Base-by-base conservation (phyloP, 2,329 filamentous ascomycete species). In the Fusarium sambucinum region DNA sequence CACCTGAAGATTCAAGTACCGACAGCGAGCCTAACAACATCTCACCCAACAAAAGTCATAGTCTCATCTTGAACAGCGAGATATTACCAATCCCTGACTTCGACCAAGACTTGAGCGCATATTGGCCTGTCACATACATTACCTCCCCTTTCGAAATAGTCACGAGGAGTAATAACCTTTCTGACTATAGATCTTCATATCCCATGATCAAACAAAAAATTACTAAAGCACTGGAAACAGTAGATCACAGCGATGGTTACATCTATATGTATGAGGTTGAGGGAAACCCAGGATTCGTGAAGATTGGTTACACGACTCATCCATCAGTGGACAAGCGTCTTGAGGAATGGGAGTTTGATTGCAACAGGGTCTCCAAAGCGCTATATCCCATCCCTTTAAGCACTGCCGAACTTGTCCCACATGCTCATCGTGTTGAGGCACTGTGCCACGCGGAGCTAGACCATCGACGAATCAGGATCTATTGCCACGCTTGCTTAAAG, bases 271-370 rank as follows among this genome's bases (percentile, higher is more conserved):
- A 51, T 17, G 14, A 51, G 23, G 48, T 51, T 41, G n/a, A 41
- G n/a, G 48, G 48, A 41, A 51, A 51, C 10, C n/a, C 6, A 25
- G 48, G 48, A 29, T 51, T 32, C 41, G 17, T 51, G 13, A 51
- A 51, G 13, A 51, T 51, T 30, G 35, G 47, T 14, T 51, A 30
- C 17, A 51, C 25, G 9, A 30, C 25, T 17, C 25, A 9, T n/a
- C n/a, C n/a, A 11, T 23, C 25, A 2, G 25, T 51, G 8, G 25
- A 40, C 4, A 4, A 30, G 10, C 35, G 47, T 8, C 47, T 51
- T 17, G 16, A 51, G 11, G 12, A 51, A 4, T 51, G 25, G n/a
- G 9, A 40, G 4, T 51, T 51, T 25, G 12, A 51, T 12, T 40
- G 33, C 25, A 51, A 40, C 6, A 51, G 47, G 17, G 33, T 8